Evolutionary conservation across 345 rosid species (phyloP).

Genomic region (Geranium brycei): DNA sequence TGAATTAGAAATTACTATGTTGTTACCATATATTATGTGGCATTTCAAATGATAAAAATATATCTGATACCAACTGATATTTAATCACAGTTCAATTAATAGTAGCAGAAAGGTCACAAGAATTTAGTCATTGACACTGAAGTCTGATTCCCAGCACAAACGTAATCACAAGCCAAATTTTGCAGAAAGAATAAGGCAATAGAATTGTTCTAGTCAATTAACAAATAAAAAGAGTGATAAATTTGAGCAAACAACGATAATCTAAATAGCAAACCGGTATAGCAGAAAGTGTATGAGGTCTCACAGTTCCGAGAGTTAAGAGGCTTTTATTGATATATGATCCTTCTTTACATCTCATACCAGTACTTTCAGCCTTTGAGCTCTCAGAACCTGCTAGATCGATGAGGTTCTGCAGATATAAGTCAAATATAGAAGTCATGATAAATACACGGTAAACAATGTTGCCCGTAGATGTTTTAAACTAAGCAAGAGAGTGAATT

Average conservation of each 20-base stretch:
- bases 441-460: not conserved
- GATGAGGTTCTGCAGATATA: slow-evolving; percentile 88
- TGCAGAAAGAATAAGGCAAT: not conserved
- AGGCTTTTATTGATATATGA: slow-evolving; percentile 94
- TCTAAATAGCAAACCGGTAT: not conserved
- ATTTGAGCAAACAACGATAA: not conserved
- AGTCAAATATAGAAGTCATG: slow-evolving; percentile 16
- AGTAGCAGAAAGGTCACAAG: not conserved
- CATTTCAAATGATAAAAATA: not conserved
- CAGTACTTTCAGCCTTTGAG: slow-evolving; percentile 93
- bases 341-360: slow-evolving; percentile 92
- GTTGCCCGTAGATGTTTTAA: not conserved
- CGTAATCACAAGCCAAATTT: too few relatives aligned
- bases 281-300: slow-evolving; percentile 20
- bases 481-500: not conserved
- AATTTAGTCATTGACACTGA: not conserved
- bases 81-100: too few relatives aligned
- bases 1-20: not conserved
- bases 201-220: not conserved
- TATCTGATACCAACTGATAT: not conserved
- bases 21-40: not conserved
- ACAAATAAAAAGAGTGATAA: not conserved
- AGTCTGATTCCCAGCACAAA: too few relatives aligned
- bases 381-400: slow-evolving; percentile 99
- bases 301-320: slow-evolving; percentile 95